Conservation (phyloP, 164 flowering plant species). For the grape (Vitis vinifera) region ASM3070453v1 NC_081806.1:1409001-1409500, state of each 20-base stretch:
- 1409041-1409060: neutral
- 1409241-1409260: neutral
- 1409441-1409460: constrained; percentile 21
- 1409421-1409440: constrained; percentile 8
- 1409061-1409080: neutral
- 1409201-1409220: neutral
- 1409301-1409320: constrained; percentile 22
- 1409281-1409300: constrained; percentile 24
- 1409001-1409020: neutral
- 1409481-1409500: constrained; percentile 42
- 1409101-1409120: neutral
- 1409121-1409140: neutral
- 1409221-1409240: no score
- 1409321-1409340: constrained; percentile 42
- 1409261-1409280: constrained; percentile 18
- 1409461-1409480: constrained; percentile 21
- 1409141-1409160: no score
- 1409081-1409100: neutral
- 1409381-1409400: constrained; percentile 26
- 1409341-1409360: constrained; percentile 31
- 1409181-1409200: neutral
- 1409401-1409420: constrained; percentile 21
- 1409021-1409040: neutral
- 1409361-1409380: constrained; percentile 13
- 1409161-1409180: neutral